phyloP scores from a whole-genome alignment of 1,139 yeast genomes.

The Kurtzmaniella quercitrusa region DNA sequence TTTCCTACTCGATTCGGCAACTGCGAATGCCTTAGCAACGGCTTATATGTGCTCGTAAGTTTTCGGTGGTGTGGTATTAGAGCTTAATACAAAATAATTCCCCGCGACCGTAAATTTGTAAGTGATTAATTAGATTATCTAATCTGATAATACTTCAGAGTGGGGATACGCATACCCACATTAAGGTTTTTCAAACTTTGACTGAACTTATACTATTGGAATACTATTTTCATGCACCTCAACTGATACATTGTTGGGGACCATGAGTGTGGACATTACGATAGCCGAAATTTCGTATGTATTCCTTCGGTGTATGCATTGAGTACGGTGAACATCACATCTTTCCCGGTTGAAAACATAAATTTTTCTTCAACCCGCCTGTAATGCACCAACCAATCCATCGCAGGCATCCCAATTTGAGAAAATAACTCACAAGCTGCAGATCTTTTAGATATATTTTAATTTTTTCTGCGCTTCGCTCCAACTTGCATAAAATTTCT shows the following conservation, averaged over 20 bases:
- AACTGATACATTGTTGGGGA: too few species aligned
- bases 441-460: not conserved
- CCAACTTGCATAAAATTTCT: not conserved
- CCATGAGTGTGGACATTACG: too few species aligned
- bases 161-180: too few species aligned
- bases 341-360: too few species aligned
- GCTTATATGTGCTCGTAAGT: not conserved
- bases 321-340: too few species aligned
- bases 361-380: too few species aligned
- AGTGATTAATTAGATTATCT: not conserved
- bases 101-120: not conserved
- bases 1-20: not conserved
- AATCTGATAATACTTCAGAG: too few species aligned
- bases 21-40: not conserved
- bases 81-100: not conserved
- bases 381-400: not conserved
- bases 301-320: too few species aligned
- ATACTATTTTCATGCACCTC: too few species aligned
- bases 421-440: not conserved
- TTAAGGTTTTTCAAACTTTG: too few species aligned
- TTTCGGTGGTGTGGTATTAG: not conserved
- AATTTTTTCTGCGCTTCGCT: not conserved
- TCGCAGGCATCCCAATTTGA: not conserved
- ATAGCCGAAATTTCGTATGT: too few species aligned
- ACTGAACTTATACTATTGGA: too few species aligned